phyloP scores from a whole-genome alignment of 129 eudicot genomes.

The Flaveria robusta region DNA sequence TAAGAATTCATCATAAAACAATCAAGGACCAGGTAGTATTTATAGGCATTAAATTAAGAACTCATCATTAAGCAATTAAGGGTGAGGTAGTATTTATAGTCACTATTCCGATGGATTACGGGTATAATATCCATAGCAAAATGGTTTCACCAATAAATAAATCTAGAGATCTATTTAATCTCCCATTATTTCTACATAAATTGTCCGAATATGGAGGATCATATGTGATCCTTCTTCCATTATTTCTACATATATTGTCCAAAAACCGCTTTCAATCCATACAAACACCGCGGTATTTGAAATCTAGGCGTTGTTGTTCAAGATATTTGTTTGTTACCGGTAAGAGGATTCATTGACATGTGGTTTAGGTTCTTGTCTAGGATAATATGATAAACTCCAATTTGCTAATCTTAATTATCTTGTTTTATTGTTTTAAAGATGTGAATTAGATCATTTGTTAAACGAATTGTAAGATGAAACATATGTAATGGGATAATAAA shows the following conservation, averaged over 20 bases:
- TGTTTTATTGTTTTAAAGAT: background rate
- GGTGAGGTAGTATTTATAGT: too few species aligned
- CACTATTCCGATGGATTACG: background rate
- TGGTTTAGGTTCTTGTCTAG: background rate
- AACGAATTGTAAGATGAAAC: background rate
- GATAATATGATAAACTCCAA: background rate
- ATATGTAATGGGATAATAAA: background rate
- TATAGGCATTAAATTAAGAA: too few species aligned
- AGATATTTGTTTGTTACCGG: slow-evolving; percentile 18
- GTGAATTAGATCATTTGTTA: background rate
- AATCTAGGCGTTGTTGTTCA: slow-evolving; percentile 19
- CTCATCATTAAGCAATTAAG: too few species aligned
- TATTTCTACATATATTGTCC: slow-evolving; percentile 2
- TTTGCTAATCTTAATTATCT: background rate
- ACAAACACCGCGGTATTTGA: background rate
- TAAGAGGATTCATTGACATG: background rate
- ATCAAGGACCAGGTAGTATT: too few species aligned
- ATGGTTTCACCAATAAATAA: background rate
- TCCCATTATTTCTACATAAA: background rate
- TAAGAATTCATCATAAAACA: too few species aligned
- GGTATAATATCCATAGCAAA: background rate
- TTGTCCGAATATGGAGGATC: background rate
- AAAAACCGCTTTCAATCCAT: slow-evolving; percentile 12
- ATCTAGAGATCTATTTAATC: slow-evolving; percentile 5
- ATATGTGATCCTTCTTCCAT: background rate